Base-by-base conservation (phyloP, 306 rosid genomes). In the Vigna angularis region DNA sequence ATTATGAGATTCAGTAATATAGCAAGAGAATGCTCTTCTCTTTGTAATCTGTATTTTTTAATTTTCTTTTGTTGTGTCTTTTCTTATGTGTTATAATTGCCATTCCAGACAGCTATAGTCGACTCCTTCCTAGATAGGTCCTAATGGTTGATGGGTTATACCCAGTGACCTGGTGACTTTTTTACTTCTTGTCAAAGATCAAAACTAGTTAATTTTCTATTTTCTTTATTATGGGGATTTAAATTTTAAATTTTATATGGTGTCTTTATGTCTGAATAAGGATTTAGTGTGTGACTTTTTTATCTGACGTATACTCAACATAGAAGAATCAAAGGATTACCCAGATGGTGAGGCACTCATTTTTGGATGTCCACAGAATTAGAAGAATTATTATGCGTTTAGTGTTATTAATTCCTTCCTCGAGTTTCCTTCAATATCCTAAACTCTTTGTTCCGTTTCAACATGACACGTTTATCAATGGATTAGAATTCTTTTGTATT, bases 231-330 rank as follows among this genome's bases (percentile, higher is more conserved):
- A 58, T 58, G 17, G 17, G 49, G 32, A 70, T 78, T 48, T 45
- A 56, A 30, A 40, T 40, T 52, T 40, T 40, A 40, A 40, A 38
- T 38, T 57, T 62, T 71, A 71, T 62, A 22, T 70, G 73, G 49
- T 63, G n/a, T 62, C 66, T 70, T 69, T 45, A 51, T 71, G 63
- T 38, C 18, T 38, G 57, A 63, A 18, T 68, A 51, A 49, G 66
- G 71, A 14, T 78, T 65, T 20, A 32, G 44, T 47, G 63, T 57
- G 24, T 57, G 13, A 6, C 45, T 44, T 77, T 26, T n/a, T 44
- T 16, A 44, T 67, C 57, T 40, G 16, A 22, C 36, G 9, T 53
- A 36, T 67, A 17, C 58, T 44, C 66, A 63, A 77, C 17, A 48
- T 45, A 44, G 24, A 79, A 61, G 67, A 6, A 50, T 78, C 66